These are phyloP conservation scores for Crithidia sp. DNA, from an alignment of 208 protist genomes.

Conservation along the genomic window DNA sequence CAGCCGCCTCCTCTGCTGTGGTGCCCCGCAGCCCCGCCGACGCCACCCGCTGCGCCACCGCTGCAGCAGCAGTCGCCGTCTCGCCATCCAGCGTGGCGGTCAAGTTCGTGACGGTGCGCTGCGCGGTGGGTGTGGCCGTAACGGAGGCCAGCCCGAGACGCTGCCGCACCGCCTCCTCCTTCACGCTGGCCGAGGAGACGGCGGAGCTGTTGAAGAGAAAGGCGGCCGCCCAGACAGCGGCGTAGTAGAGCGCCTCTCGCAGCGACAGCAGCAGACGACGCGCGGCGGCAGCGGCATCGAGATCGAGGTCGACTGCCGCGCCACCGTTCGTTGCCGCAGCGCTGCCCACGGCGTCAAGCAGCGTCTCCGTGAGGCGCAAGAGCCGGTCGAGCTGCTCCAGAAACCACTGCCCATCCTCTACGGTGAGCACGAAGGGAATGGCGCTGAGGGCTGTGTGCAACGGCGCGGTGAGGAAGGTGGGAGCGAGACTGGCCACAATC, in stretches of 20 bases:
- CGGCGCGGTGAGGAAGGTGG: conserved; percentile 54
- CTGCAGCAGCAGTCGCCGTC: background rate
- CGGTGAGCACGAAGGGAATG: conserved; percentile 64
- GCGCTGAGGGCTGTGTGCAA: conserved; percentile 76
- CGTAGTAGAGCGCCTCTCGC: conserved; percentile 36
- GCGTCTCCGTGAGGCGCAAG: conserved; percentile 31
- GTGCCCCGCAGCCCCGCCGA: background rate
- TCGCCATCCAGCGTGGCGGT: conserved; percentile 14
- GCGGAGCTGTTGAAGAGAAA: conserved; percentile 37
- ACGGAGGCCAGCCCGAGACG: conserved; percentile 32
- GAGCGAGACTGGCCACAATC: conserved; percentile 26
- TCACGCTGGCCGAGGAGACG: conserved; percentile 30
- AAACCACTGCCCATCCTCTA: conserved; percentile 70
- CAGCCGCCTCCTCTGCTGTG: conserved; percentile 8
- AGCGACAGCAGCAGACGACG: conserved; percentile 24
- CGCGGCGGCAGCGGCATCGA: background rate
- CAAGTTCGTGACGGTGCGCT: conserved; percentile 19
- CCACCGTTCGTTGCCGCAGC: background rate
- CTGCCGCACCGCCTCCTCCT: conserved; percentile 26
- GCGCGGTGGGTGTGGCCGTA: conserved; percentile 29
- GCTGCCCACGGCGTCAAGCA: conserved; percentile 12
- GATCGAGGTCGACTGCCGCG: background rate
- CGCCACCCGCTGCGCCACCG: background rate
- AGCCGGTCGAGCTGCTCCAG: conserved; percentile 52
- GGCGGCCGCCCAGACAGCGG: conserved; percentile 31